phyloP scores from a whole-genome alignment of 2,329 filamentous ascomycete genomes.

The Trichocomaceae sp. region DNA sequence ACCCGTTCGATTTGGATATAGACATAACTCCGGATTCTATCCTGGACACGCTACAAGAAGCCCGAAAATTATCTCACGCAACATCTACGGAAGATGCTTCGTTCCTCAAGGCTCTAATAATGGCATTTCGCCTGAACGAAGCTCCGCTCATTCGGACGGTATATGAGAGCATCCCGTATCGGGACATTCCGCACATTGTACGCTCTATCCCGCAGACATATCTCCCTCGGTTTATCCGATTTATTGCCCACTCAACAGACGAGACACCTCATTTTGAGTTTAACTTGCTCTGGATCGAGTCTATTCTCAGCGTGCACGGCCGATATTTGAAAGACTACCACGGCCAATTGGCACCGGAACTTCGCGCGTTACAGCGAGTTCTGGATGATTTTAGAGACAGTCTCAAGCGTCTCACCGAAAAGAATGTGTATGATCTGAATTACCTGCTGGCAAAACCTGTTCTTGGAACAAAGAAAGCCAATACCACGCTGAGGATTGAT shows the following conservation, averaged over 20 bases:
- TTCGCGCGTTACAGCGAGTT: constrained; percentile 74
- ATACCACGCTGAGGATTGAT: constrained; percentile 26
- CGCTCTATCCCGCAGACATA: constrained; percentile 77
- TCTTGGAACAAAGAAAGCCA: constrained; percentile 20
- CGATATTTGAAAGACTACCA: constrained; percentile 75
- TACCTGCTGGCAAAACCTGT: constrained; percentile 60
- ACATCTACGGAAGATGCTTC: constrained; percentile 60
- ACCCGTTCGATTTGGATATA: constrained; percentile 93
- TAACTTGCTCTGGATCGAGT: constrained; percentile 86
- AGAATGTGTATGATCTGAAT: constrained; percentile 83
- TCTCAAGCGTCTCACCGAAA: constrained; percentile 73
- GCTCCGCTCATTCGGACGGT: constrained; percentile 72
- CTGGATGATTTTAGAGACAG: constrained; percentile 75
- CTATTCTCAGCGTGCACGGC: constrained; percentile 72
- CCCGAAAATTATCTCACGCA: constrained; percentile 39
- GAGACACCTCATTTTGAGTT: constrained; percentile 92
- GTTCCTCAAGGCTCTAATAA: constrained; percentile 85
- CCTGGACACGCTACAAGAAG: constrained; percentile 59
- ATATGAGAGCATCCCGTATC: constrained; percentile 72
- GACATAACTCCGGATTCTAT: constrained; percentile 85
- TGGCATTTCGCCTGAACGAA: constrained; percentile 95
- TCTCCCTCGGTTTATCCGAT: constrained; percentile 74
- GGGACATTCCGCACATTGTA: constrained; percentile 70
- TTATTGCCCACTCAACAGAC: constrained; percentile 81
- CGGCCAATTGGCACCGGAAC: constrained; percentile 72